phyloP scores from a whole-genome alignment of 2,329 filamentous ascomycete genomes.

The Hypoxylon sp. region DNA sequence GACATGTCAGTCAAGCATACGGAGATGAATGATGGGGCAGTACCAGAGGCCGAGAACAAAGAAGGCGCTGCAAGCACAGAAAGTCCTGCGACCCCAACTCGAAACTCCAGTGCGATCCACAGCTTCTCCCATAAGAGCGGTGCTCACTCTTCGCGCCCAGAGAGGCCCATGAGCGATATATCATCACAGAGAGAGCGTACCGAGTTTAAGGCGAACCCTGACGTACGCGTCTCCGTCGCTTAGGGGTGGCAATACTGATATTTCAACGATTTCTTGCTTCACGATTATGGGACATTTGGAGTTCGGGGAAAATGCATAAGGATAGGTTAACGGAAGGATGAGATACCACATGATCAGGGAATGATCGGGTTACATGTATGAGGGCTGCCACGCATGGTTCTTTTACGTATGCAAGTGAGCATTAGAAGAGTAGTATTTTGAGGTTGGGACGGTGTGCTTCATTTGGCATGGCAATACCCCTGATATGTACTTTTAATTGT shows the following conservation, averaged over 20 bases:
- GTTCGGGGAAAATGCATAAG: conserved; percentile 35
- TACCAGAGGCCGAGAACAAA: conserved; percentile 3
- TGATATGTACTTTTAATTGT: conserved; percentile 41
- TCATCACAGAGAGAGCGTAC: conserved; percentile 26
- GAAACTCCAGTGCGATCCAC: conserved; percentile 10
- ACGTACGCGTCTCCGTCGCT: conserved; percentile 36
- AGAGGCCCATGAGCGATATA: conserved; percentile 11
- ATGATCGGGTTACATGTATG: conserved; percentile 37
- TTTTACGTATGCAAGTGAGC: conserved; percentile 24
- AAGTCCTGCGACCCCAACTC: conserved; percentile 13
- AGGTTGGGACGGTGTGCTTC: conserved; percentile 18
- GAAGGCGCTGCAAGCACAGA: conserved; percentile 3
- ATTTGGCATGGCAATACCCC: conserved; percentile 42
- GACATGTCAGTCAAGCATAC: conserved; percentile 15
- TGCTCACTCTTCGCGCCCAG: conserved; percentile 27
- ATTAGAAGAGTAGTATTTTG: conserved; percentile 25
- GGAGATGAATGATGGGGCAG: conserved; percentile 4
- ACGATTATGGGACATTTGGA: conserved; percentile 38
- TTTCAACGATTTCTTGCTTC: conserved; percentile 27
- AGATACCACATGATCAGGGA: conserved; percentile 41
- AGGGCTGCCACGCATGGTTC: conserved; percentile 20
- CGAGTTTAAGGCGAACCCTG: conserved; percentile 24
- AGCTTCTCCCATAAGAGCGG: conserved; percentile 16
- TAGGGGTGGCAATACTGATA: conserved; percentile 16
- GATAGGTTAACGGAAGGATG: conserved; percentile 26